Base-by-base conservation (phyloP, 805 yeast species). In the Saturnispora silvae region DNA sequence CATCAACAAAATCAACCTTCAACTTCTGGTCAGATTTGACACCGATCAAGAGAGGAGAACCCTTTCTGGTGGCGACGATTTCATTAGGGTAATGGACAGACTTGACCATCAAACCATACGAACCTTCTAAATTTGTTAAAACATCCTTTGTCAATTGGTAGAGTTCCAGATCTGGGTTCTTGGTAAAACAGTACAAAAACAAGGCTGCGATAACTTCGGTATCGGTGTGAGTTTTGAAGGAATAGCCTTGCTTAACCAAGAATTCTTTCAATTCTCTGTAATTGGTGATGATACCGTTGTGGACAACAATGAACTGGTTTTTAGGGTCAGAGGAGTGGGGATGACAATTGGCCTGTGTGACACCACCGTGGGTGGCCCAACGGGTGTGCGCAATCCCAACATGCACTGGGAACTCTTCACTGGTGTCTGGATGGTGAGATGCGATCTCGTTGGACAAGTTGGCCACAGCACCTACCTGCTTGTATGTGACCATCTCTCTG, bases 301-400 rank as follows among this genome's bases (percentile, higher is more conserved):
- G 99, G 36, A 92, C 97, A 46, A 92, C 78, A 31, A 84, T 75
- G 52, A 92, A 92, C 60, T 87, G 95, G 50, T 81, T 80, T 32
- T 62, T 61, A 8, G 73, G 70, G 58, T 85, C 98, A 1, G 96
- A 84, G 46, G 89, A 68, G 57, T 89, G 97, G 34, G 99, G 99
- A 60, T 92, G 99, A 58, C 97, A 92, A 68, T 92, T 92, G 44
- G 60, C 51, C 44, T 70, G 75, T 47, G 75, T 76, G 40, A 96
- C 96, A 52, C 78, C 83, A 61, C 99, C 99, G 61, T 92, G 99
- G 27, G 99, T 92, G 35, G 99, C 99, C 99, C 99, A 92, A 68
- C 99, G 82, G 11, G 99, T 92, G 64, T 92, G 99, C 18, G 98
- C 97, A 59, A 92, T 92, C 56, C 95, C 98, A 43, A 78, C 86